Base-by-base conservation (phyloP, 139 green algal genomes). In the Chlorella sorokiniana region DNA sequence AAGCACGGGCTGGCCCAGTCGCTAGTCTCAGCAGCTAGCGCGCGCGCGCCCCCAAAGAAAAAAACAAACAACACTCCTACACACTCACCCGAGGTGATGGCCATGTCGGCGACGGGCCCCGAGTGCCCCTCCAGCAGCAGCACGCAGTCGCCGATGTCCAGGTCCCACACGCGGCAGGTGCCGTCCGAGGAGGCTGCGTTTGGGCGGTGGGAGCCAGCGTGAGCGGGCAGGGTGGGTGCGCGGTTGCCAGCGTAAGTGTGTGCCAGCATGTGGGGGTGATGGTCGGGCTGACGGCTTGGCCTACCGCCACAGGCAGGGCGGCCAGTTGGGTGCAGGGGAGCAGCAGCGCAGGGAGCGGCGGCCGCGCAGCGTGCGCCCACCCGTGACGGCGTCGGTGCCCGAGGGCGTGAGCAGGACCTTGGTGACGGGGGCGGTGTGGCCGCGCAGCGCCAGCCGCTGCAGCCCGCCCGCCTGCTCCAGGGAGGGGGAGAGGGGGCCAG, bases 131-230 rank as follows among this genome's bases (percentile, higher is more conserved):
- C 82, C 84, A 96, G 72, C 70, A 92, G 78, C 86, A 95, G 89
- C 56, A 94, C 88, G 59, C 93, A 97, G 75, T 96, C 93, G 3
- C 94, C 94, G 42, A 96, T 93, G 69, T 89, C 82, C 68, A 96
- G 83, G 86, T 97, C 94, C 92, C 93, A 97, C 40, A 97, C 91
- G 29, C 92, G 85, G 1, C 87, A 90, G 0, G 87, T 95, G 51
- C 85, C 84, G 70, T 97, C 94, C 0, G 87, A 76, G 18, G 84
- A 89, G 1, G 83, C 91, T 61, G 86, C 76, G 84, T 4, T 22
- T 11, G 27, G 37, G 42, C 59, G 56, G 27, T 38, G 37, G 38
- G 37, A 62, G 29, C 27, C 37, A 14, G 6, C 5, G 44, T 10
- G 9, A 42, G 69, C 11, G 5, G 42, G 69, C 31, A 69, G 51